These are phyloP conservation scores for Colletotrichum sp. DNA, from an alignment of 2,329 filamentous ascomycete species.

Conservation along the genomic window DNA sequence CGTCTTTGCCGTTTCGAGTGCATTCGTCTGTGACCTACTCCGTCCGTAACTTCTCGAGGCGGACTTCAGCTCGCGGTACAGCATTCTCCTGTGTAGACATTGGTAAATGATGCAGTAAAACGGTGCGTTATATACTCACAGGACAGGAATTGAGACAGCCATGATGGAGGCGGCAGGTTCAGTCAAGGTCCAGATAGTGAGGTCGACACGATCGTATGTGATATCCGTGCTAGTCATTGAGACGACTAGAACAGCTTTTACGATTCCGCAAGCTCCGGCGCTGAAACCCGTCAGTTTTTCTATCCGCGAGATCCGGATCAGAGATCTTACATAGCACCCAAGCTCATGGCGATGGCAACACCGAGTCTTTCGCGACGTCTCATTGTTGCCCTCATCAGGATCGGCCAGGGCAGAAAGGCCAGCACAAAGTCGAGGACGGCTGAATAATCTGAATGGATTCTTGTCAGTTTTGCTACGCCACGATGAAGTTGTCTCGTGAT, in stretches of 20 bases:
- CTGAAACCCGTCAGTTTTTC: slow-evolving; percentile 10
- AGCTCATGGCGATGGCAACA: slow-evolving; percentile 38
- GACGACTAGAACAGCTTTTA: slow-evolving; percentile 36
- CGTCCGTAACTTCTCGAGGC: slow-evolving; percentile 30
- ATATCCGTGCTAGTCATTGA: slow-evolving; percentile 35
- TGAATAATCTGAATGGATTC: slow-evolving; percentile 31
- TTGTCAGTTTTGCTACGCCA: background rate
- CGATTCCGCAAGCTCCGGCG: slow-evolving; percentile 35
- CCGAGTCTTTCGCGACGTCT: slow-evolving; percentile 35
- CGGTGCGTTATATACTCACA: slow-evolving; percentile 26
- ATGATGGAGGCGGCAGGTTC: slow-evolving; percentile 40
- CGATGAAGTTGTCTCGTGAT: background rate
- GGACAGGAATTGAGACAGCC: slow-evolving; percentile 36
- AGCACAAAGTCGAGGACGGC: slow-evolving; percentile 36
- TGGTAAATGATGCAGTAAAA: background rate
- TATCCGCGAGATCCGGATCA: background rate
- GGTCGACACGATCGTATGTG: slow-evolving; percentile 37
- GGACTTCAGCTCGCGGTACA: slow-evolving; percentile 36
- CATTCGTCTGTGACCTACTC: slow-evolving; percentile 22
- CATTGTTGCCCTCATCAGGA: slow-evolving; percentile 36
- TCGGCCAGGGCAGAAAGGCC: slow-evolving; percentile 36
- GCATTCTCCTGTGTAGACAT: slow-evolving; percentile 30
- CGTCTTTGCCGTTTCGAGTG: slow-evolving; percentile 8
- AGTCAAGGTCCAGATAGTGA: slow-evolving; percentile 39
- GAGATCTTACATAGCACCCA: slow-evolving; percentile 34